Base-by-base conservation (phyloP, 139 green algal genomes). In the Ulvella scutata region DNA sequence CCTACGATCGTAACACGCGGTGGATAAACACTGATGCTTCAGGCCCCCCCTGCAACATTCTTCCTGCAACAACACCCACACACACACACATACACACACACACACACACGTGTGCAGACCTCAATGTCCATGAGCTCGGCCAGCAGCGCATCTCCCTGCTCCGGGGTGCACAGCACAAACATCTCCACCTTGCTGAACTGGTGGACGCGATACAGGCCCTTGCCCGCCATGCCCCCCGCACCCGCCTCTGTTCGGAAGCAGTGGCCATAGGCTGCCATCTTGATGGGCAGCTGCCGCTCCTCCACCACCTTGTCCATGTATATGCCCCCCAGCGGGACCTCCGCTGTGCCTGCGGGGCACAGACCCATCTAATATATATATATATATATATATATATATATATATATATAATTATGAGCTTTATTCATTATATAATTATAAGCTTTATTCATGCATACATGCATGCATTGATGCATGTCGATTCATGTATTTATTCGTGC, bases 171-270 rank as follows among this genome's bases (percentile, higher is more conserved):
- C 39, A 99, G 26, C 73, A 97, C 90, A 89, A 99, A 98, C 90
- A 99, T 94, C 84, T 99, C 95, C 61, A 98, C 92, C 86, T 99
- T 99, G 84, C 82, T 93, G 85, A 99, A 99, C 82, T 99, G 95
- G 80, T 99, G 95, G 74, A 99, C 89, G 10, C 95, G 84, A 84
- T 98, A 99, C 37, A 99, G 83, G 0, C 95, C 95, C 79, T 88
- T 90, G 62, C 85, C 86, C 20, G 91, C 89, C 43, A 85, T 75
- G n/a, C 85, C 84, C 43, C 89, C 88, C 6, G 94, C 90, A 13
- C 94, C 94, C 6, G 94, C 94, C 83, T 99, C 94, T 36, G 94
- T 98, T 37, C 94, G 79, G 86, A 99, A 99, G 87, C 94, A 98
- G 87, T 94, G 90, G 3, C 91, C 91, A 73, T 91, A 97, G 3